Base-by-base conservation (phyloP, 306 rosid genomes). In the Luffa acutangula region DNA sequence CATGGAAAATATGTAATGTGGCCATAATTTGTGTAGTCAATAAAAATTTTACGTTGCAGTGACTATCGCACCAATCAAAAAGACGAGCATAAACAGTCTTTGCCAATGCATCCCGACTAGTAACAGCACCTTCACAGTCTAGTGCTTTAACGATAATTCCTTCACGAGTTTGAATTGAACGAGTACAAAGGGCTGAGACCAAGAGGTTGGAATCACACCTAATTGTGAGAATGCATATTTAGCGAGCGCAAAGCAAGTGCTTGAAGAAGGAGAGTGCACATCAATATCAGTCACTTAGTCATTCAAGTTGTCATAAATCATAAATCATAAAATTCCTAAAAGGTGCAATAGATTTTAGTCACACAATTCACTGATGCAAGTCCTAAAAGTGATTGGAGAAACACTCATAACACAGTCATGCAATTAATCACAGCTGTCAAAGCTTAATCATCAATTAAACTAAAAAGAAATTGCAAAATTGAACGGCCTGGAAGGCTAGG, bases 21-120 rank as follows among this genome's bases (percentile, higher is more conserved):
- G 41, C 53, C 76, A 56, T 56, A 25, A 8, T 56, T 20, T 34
- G 39, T 9, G 18, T 13, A 45, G 15, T 15, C 41, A 13, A 60
- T 21, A 45, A 41, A 59, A 0, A 46, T 56, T 51, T 51, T 53
- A 54, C 74, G 63, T 37, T 66, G 63, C 58, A 82, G 85, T 41
- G 80, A 83, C 62, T 52, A 76, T 60, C 84, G 76, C 90, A 95
- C 99, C 97, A 95, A 80, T 93, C 97, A 87, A 95, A 95, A 66
- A 95, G 84, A 56, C 93, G 90, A 9, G 97, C 87, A 86, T 95
- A 95, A 87, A 95, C 87, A 78, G 97, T 95, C 88, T 95, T 95
- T 69, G 99, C 97, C 89, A 93, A 83, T 63, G 91, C 88, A 91
- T 93, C 97, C 81, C 99, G 89, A 70, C 97, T 92, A 85, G 96